These are phyloP conservation scores for Sugiyamaella marilandica DNA, from an alignment of 805 yeast genomes.

Conservation along the genomic window DNA sequence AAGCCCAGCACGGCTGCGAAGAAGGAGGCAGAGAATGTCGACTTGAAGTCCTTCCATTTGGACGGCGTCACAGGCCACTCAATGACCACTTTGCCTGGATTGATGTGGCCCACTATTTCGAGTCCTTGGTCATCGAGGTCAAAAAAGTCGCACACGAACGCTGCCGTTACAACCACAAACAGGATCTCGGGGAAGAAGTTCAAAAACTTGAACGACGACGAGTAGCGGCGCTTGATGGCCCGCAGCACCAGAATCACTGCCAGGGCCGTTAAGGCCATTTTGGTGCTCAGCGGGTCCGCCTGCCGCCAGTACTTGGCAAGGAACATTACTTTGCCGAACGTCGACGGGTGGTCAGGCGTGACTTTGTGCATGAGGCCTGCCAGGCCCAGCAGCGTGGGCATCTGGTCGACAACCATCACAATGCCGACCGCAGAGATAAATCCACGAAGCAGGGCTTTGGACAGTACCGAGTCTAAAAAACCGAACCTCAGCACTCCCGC, in stretches of 20 bases:
- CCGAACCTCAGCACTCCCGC: constrained; percentile 84
- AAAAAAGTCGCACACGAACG: constrained; percentile 45
- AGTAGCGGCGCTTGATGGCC: constrained; percentile 37
- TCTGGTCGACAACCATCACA: constrained; percentile 74
- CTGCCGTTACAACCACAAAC: constrained; percentile 59
- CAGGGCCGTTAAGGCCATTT: constrained; percentile 54
- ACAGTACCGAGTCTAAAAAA: constrained; percentile 72
- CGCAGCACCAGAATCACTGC: constrained; percentile 41
- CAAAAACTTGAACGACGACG: constrained; percentile 35
- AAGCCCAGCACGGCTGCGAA: constrained; percentile 83
- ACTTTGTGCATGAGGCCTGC: constrained; percentile 35
- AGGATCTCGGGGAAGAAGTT: constrained; percentile 82
- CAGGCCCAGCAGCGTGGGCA: constrained; percentile 69
- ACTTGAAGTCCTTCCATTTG: constrained; percentile 46
- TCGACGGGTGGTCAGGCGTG: constrained; percentile 54
- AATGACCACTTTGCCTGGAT: constrained; percentile 46
- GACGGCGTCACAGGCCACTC: constrained; percentile 53
- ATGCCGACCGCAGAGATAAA: constrained; percentile 82
- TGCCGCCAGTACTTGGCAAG: constrained; percentile 43
- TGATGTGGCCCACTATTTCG: constrained; percentile 63
- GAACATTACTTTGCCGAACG: constrained; percentile 63
- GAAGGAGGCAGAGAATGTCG: constrained; percentile 62
- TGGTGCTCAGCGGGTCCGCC: constrained; percentile 56
- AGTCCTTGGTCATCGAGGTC: constrained; percentile 44
- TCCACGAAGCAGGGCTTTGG: constrained; percentile 73